These are phyloP conservation scores for Paramecium caudatum DNA, from an alignment of 73 alveolate species.

Conservation along the genomic window DNA sequence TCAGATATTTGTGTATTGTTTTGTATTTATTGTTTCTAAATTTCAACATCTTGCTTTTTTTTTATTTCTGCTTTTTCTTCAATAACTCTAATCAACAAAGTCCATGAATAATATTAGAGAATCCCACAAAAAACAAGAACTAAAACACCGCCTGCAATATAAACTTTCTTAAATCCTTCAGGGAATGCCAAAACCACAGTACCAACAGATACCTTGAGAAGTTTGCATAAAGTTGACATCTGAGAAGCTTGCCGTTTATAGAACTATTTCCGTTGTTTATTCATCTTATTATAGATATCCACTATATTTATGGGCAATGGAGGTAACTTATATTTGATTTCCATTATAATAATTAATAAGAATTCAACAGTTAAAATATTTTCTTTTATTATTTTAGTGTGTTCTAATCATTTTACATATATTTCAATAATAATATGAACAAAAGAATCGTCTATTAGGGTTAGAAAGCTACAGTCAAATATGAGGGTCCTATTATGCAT, in stretches of 20 bases:
- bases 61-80: conserved; percentile 61
- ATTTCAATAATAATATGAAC: conserved; percentile 45
- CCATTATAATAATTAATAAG: conserved; percentile 23
- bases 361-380: conserved; percentile 4
- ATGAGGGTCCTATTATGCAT: conserved; percentile 82
- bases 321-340: conserved; percentile 60
- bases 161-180: conserved; percentile 57
- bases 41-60: conserved; percentile 7
- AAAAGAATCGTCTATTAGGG: conserved; percentile 79
- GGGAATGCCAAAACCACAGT: conserved; percentile 69
- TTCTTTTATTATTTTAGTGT: not conserved
- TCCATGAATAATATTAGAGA: conserved; percentile 58
- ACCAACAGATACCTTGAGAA: conserved; percentile 59
- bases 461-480: conserved; percentile 82
- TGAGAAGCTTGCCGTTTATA: conserved; percentile 20
- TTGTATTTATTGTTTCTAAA: not conserved
- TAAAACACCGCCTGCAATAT: conserved; percentile 26
- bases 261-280: not conserved
- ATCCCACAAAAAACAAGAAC: conserved; percentile 40
- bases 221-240: conserved; percentile 56
- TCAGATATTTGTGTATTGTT: not conserved
- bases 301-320: conserved; percentile 37
- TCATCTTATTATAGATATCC: conserved; percentile 8
- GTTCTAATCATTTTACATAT: not conserved
- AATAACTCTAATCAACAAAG: not conserved